Evolutionary conservation across 768 basidiomycete species (phyloP), one percentile per base, ranked within the genome.

Genomic region (Cyclocybe aegerita): DNA sequence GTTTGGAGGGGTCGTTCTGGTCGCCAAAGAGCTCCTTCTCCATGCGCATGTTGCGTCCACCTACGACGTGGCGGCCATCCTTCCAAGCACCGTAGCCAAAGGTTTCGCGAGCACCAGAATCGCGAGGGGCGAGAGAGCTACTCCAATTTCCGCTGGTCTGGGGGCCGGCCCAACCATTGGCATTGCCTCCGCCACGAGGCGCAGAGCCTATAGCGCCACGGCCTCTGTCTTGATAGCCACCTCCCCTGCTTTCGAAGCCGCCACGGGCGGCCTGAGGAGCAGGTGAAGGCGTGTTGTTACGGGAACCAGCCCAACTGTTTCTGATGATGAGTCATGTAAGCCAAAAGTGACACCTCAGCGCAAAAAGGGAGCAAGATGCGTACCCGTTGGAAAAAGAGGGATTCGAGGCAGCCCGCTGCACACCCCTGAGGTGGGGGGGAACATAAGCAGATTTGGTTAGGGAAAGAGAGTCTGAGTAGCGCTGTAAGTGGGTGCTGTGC

Each of bases 21-120:
- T 96, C 94, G 48, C 97, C 97, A 61, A 88, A 99, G 35, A 99
- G 87, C 65, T 98, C 95, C 73, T 93, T 94, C 75, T 99, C 97
- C 60, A 95, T 78, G 59, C 94, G 86, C 65, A 75, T 72, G 75
- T 95, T 97, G 61, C 88, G 85, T 14, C 76, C 73, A 39, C 93
- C 97, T n/a, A 85, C 73, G 52, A 91, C 69, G 66, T 99, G 97
- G 60, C 81, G 78, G 60, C 90, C 94, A 56, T 97, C 92, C 65
- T 80, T 88, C 97, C 97, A 99, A 33, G 68, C 70, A 40, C 97
- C 96, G 60, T 63, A 78, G 43, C 86, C 86, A 43, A 79, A 75
- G 39, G 65, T 53, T 51, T 84, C 83, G 41, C 84, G 80, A 75
- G 71, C 36, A 50, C 73, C 70, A 29, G 71, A 67, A 15, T 74